phyloP scores from a whole-genome alignment of 2,329 filamentous ascomycete genomes.

The Phialophora expanda region DNA sequence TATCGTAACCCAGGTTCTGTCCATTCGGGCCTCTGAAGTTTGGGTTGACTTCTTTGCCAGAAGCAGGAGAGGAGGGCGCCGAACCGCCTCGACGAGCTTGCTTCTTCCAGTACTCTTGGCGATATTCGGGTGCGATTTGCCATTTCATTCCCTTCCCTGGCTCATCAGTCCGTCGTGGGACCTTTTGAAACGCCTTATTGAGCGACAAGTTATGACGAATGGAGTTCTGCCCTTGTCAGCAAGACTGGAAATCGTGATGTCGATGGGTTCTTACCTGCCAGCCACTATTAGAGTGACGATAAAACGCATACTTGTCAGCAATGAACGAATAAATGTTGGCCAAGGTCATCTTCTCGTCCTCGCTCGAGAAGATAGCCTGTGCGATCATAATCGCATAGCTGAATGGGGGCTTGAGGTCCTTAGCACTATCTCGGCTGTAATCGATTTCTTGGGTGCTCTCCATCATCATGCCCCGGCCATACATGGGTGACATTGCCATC shows the following conservation, averaged over 20 bases:
- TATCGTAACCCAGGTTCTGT: constrained; percentile 41
- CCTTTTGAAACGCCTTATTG: constrained; percentile 93
- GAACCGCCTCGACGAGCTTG: constrained; percentile 52
- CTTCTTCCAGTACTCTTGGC: constrained; percentile 85
- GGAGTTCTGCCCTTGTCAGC: constrained; percentile 68
- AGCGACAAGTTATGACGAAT: constrained; percentile 95
- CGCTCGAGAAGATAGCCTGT: constrained; percentile 86
- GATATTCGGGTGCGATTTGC: constrained; percentile 83
- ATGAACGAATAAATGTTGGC: constrained; percentile 95
- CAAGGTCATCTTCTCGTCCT: constrained; percentile 86
- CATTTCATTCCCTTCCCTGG: constrained; percentile 99
- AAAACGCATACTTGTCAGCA: constrained; percentile 88
- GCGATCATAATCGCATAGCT: constrained; percentile 98
- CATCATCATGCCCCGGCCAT: constrained; percentile 59
- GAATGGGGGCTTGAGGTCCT: constrained; percentile 91
- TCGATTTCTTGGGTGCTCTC: constrained; percentile 60
- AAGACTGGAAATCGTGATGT: neutral
- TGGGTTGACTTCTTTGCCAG: constrained; percentile 48
- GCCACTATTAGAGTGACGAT: constrained; percentile 79
- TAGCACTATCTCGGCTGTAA: constrained; percentile 77
- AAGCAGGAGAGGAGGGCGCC: constrained; percentile 52
- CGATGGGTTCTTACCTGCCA: constrained; percentile 74
- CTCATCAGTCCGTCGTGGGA: constrained; percentile 88
- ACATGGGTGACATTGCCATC: constrained; percentile 54
- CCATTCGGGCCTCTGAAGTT: constrained; percentile 47